Conservation (phyloP, 257 asterid genomes). For the Solanum chaucha region DNA sequence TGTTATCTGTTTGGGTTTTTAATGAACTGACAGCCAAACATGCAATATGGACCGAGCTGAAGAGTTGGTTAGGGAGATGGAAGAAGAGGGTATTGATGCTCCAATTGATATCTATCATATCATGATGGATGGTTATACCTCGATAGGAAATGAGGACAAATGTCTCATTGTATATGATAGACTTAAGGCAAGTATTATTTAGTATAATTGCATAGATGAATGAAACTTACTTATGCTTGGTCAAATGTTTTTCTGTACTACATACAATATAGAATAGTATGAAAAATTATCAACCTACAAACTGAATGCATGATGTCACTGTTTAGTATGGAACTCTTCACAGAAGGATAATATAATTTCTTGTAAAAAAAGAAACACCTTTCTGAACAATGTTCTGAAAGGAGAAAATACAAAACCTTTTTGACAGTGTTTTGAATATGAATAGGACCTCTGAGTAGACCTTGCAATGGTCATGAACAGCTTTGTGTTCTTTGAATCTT, state of each 20-base stretch:
- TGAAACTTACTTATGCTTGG: background rate
- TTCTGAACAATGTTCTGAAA: conserved; percentile 1
- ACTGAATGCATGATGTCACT: background rate
- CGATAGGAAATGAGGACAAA: conserved; percentile 58
- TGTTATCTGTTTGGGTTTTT: conserved; percentile 2
- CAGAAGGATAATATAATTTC: background rate
- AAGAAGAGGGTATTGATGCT: conserved; percentile 94
- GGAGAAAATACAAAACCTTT: background rate
- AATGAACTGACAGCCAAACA: conserved; percentile 51
- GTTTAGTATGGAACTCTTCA: background rate
- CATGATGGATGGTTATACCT: conserved; percentile 98
- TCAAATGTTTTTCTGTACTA: background rate
- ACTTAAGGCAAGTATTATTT: conserved; percentile 45
- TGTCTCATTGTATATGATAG: conserved; percentile 78
- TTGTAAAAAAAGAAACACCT: background rate
- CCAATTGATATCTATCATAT: conserved; percentile 84
- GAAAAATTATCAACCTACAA: background rate
- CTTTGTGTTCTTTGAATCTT: background rate
- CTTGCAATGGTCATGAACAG: background rate
- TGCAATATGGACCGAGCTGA: conserved; percentile 69
- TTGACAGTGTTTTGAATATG: background rate
- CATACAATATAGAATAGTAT: background rate
- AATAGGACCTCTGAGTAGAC: background rate
- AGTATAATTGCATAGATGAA: background rate
- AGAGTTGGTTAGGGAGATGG: conserved; percentile 95